phyloP scores from a whole-genome alignment of 1,139 yeast genomes.

The Blastobotrys raffinosifermentans region DNA sequence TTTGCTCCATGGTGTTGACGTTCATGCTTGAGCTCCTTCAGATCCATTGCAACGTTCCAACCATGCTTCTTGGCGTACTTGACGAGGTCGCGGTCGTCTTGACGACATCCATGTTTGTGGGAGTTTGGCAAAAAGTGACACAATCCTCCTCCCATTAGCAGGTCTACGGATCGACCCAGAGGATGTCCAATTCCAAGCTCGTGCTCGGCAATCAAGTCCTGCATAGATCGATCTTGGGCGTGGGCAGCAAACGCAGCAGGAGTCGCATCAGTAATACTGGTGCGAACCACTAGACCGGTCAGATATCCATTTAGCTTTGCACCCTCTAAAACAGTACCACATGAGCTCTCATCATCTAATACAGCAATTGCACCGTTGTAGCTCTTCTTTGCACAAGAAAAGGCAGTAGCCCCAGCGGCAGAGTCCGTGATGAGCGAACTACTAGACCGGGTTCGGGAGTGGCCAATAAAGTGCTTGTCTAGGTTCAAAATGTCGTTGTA shows the following conservation, averaged over 20 bases:
- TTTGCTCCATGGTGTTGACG: slow-evolving; percentile 48
- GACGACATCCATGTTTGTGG: slow-evolving; percentile 61
- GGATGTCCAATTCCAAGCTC: slow-evolving; percentile 71
- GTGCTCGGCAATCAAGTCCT: slow-evolving; percentile 78
- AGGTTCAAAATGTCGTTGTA: slow-evolving; percentile 50
- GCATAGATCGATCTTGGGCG: slow-evolving; percentile 64
- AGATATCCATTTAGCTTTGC: slow-evolving; percentile 67
- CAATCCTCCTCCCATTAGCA: slow-evolving; percentile 86
- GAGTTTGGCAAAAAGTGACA: slow-evolving; percentile 53
- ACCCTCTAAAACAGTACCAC: slow-evolving; percentile 81
- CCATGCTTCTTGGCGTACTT: slow-evolving; percentile 52
- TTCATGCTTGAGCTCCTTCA: slow-evolving; percentile 45
- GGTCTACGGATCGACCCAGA: slow-evolving; percentile 69
- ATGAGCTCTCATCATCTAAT: slow-evolving; percentile 51
- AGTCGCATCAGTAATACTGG: slow-evolving; percentile 79
- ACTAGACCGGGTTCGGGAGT: slow-evolving; percentile 70
- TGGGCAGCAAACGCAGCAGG: slow-evolving; percentile 87
- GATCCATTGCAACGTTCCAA: slow-evolving; percentile 62
- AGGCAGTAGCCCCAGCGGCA: slow-evolving; percentile 94
- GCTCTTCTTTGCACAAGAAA: slow-evolving; percentile 69
- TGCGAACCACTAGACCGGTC: slow-evolving; percentile 85
- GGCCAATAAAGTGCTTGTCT: slow-evolving; percentile 66
- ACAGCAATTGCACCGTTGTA: slow-evolving; percentile 87
- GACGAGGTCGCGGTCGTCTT: slow-evolving; percentile 58
- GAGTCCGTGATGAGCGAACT: slow-evolving; percentile 75